Evolutionary conservation across 177 flowering plant genomes (phyloP).

Genomic region (Vitis hybrid): DNA sequence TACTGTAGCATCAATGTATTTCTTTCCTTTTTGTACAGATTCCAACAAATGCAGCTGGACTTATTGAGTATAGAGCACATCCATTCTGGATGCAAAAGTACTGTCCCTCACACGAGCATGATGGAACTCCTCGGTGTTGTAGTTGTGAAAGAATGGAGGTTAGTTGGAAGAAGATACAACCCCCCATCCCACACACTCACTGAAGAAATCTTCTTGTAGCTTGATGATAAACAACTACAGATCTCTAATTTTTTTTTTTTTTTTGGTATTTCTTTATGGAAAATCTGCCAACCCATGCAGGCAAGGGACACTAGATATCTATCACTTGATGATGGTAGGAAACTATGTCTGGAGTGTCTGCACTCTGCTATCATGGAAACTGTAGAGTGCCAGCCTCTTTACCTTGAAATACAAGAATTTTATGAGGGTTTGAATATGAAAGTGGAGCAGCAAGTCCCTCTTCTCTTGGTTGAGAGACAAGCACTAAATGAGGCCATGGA

Average conservation of each 20-base stretch:
- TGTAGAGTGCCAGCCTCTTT: slow-evolving; percentile 76
- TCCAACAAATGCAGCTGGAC: slow-evolving; percentile 84
- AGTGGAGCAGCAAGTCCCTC: slow-evolving; percentile 73
- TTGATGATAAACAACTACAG: too few relatives aligned
- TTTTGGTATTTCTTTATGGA: neutral
- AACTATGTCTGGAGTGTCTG: slow-evolving; percentile 81
- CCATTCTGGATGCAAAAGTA: slow-evolving; percentile 93
- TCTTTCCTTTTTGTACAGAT: slow-evolving; percentile 48
- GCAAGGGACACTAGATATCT: slow-evolving; percentile 56
- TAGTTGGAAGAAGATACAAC: slow-evolving; percentile 8
- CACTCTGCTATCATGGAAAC: slow-evolving; percentile 86
- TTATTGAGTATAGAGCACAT: slow-evolving; percentile 88
- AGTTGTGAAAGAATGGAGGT: slow-evolving; percentile 99
- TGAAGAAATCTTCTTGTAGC: neutral
- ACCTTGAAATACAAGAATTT: slow-evolving; percentile 73
- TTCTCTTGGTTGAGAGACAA: slow-evolving; percentile 80
- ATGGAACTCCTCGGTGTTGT: slow-evolving; percentile 91
- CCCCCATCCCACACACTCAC: neutral
- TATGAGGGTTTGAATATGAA: slow-evolving; percentile 82
- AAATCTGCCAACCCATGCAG: slow-evolving; percentile 35
- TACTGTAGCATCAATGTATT: neutral
- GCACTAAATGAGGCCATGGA: slow-evolving; percentile 89
- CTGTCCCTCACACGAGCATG: slow-evolving; percentile 91
- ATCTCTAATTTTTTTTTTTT: neutral
- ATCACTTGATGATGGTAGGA: slow-evolving; percentile 81